These are phyloP conservation scores for Solanum chmielewskii DNA, from an alignment of 257 asterid species.

Conservation along the genomic window DNA sequence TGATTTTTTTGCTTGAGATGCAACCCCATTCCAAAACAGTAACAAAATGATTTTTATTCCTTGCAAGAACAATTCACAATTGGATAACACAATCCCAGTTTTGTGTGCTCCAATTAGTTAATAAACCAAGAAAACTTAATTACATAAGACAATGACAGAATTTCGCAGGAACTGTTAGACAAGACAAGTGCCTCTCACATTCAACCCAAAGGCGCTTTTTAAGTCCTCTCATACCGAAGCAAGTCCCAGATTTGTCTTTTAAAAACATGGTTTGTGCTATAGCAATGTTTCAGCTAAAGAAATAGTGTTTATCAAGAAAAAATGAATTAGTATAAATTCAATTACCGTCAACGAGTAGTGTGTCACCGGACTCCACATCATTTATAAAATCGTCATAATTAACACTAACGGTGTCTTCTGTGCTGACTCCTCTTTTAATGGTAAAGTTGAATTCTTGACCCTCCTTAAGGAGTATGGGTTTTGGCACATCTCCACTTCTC, in stretches of 20 bases:
- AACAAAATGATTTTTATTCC: not conserved
- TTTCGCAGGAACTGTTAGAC: not conserved
- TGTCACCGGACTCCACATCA: constrained; percentile 87
- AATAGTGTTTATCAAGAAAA: not conserved
- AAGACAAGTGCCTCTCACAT: not conserved
- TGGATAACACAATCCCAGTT: not conserved
- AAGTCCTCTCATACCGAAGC: not conserved
- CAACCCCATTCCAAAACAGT: not conserved
- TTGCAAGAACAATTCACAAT: not conserved
- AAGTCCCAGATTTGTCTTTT: not conserved
- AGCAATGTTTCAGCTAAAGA: not conserved
- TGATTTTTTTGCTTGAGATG: not conserved
- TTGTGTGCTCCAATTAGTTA: not conserved
- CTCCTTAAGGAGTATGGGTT: constrained; percentile 70
- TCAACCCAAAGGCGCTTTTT: not conserved
- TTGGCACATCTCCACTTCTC: constrained; percentile 91
- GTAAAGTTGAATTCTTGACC: constrained; percentile 95
- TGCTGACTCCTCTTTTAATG: constrained; percentile 72
- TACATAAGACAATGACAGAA: not conserved
- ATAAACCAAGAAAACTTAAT: not conserved
- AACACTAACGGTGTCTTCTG: constrained; percentile 89
- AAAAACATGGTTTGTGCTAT: not conserved
- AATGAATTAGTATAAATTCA: not conserved
- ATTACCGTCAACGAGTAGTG: constrained; percentile 85
- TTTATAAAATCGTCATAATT: constrained; percentile 87